Evolutionary conservation across 179 eudicot genomes (phyloP).

Genomic region (Beta macrorhiza): DNA sequence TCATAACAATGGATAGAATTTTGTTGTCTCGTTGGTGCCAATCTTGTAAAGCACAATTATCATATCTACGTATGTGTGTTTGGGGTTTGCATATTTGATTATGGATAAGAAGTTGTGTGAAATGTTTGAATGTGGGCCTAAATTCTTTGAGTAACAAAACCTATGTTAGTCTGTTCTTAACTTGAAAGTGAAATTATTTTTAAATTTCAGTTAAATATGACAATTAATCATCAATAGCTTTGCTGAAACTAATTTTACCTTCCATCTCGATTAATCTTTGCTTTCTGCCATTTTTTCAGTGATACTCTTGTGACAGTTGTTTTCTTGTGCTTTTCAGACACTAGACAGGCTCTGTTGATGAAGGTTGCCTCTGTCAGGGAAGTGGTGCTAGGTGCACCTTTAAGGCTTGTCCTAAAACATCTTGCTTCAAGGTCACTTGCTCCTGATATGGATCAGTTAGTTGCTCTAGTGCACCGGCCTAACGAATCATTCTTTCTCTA

Average conservation of each 20-base stretch:
- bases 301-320: conserved; percentile 16
- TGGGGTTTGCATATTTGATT: neutral
- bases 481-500: conserved; percentile 80
- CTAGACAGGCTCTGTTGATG: conserved; percentile 52
- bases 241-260: conserved; percentile 12
- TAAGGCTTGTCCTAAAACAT: conserved; percentile 66
- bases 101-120: neutral
- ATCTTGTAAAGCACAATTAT: neutral
- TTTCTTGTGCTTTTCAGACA: conserved; percentile 42
- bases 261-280: neutral
- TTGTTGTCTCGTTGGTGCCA: neutral
- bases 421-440: conserved; percentile 71
- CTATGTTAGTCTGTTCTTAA: neutral
- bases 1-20: too few species aligned
- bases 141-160: neutral
- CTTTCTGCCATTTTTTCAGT: conserved; percentile 1
- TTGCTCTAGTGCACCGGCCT: conserved; percentile 92
- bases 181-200: neutral
- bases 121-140: neutral
- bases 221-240: neutral
- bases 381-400: conserved; percentile 90
- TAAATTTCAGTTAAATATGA: neutral
- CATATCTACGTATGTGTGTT: neutral
- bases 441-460: conserved; percentile 48
- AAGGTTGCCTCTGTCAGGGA: conserved; percentile 93